Conservation (phyloP, 805 yeast genomes). For the Candida tibetensis region DNA sequence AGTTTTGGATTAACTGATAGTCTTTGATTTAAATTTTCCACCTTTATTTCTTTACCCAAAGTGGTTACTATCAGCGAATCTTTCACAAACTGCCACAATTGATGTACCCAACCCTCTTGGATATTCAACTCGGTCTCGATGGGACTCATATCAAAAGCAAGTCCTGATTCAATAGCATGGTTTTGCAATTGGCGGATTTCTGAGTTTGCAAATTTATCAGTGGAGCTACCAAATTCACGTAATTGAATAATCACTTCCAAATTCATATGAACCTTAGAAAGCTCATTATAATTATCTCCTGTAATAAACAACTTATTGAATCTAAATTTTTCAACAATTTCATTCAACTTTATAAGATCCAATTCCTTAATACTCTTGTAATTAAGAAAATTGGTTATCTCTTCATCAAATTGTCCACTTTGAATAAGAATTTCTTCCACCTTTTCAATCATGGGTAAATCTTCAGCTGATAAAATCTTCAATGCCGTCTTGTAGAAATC, state of each 20-base stretch:
- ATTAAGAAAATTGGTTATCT: constrained; percentile 16
- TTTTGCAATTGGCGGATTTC: constrained; percentile 24
- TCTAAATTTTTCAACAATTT: constrained; percentile 24
- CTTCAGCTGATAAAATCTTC: constrained; percentile 17
- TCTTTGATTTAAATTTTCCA: constrained; percentile 16
- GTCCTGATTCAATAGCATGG: constrained; percentile 20
- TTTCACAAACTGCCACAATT: constrained; percentile 14
- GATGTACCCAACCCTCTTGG: constrained; percentile 24
- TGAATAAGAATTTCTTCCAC: constrained; percentile 26
- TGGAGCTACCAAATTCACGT: constrained; percentile 7
- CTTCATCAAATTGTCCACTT: constrained; percentile 24
- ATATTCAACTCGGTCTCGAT: constrained; percentile 14
- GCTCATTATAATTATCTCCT: constrained; percentile 25
- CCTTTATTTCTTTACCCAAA: constrained; percentile 13
- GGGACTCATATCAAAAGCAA: constrained; percentile 14
- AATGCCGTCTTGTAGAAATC: constrained; percentile 28
- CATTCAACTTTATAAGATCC: constrained; percentile 24
- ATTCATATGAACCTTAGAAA: constrained; percentile 25
- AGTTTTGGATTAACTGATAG: constrained; percentile 18
- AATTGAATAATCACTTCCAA: constrained; percentile 16
- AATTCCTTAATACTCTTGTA: constrained; percentile 16
- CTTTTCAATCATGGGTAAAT: constrained; percentile 30
- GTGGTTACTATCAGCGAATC: constrained; percentile 17
- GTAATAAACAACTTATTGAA: constrained; percentile 19
- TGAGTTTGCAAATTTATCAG: constrained; percentile 13